Evolutionary conservation across 2,329 filamentous ascomycete species (phyloP).

Genomic region (Ophiostoma quercus): DNA sequence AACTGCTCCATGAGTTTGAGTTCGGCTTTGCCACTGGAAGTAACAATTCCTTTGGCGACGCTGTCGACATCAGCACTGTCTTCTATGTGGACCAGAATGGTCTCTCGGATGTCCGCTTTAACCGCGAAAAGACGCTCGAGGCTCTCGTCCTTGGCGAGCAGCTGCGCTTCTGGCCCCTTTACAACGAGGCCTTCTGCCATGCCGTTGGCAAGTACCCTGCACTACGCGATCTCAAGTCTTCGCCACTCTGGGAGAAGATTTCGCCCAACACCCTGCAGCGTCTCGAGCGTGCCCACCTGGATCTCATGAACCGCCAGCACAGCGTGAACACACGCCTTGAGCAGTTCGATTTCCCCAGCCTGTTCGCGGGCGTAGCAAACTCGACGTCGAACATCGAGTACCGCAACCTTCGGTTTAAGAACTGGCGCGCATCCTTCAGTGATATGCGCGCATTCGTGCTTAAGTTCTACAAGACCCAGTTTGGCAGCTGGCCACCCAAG

Average conservation of each 20-base stretch:
- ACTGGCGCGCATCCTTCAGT: constrained; percentile 71
- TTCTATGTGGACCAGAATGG: constrained; percentile 72
- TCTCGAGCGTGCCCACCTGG: constrained; percentile 76
- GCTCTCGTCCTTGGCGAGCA: constrained; percentile 82
- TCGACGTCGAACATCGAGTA: constrained; percentile 74
- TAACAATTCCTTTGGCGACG: constrained; percentile 54
- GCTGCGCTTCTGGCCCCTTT: constrained; percentile 75
- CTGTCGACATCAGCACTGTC: constrained; percentile 60
- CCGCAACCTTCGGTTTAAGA: constrained; percentile 73
- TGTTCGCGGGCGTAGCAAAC: constrained; percentile 83
- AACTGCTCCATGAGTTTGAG: constrained; percentile 51
- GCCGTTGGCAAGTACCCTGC: constrained; percentile 80
- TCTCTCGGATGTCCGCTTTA: constrained; percentile 73
- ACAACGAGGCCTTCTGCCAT: constrained; percentile 88
- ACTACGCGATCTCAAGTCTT: constrained; percentile 56
- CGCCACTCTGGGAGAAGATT: constrained; percentile 65
- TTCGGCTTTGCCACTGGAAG: constrained; percentile 55
- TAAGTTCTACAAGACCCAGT: constrained; percentile 56
- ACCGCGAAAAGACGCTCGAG: constrained; percentile 83
- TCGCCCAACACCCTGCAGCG: constrained; percentile 67
- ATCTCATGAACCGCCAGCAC: constrained; percentile 67
- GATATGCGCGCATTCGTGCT: constrained; percentile 70
- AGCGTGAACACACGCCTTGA: constrained; percentile 69
- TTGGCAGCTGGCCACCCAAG: constrained; percentile 80
- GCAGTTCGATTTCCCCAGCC: constrained; percentile 82